Evolutionary conservation across 345 rosid species (phyloP).

Genomic region (Carallia brachiata): DNA sequence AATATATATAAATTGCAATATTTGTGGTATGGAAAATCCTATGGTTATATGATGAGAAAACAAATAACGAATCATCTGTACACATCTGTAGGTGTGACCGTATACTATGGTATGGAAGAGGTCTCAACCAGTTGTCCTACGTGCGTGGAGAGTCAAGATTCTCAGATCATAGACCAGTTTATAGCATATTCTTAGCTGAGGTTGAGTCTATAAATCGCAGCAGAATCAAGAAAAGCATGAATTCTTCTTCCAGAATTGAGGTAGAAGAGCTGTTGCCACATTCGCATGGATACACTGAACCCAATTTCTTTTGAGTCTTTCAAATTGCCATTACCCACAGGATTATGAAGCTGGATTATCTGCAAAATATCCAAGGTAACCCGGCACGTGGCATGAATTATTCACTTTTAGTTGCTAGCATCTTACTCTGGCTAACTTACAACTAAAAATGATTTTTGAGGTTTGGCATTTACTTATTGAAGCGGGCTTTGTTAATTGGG

Average conservation of each 20-base stretch:
- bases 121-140: constrained; percentile 75
- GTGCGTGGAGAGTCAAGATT: constrained; percentile 98
- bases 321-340: neutral
- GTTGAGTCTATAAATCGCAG: constrained; percentile 64
- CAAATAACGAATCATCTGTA: constrained; percentile 1
- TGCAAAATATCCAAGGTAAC: constrained; percentile 18
- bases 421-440: too few species aligned
- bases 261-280: constrained; percentile 82
- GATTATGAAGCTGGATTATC: constrained; percentile 3
- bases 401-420: too few species aligned
- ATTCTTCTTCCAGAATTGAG: constrained; percentile 75
- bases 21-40: neutral
- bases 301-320: constrained; percentile 41
- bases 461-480: too few species aligned
- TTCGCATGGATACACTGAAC: constrained; percentile 49
- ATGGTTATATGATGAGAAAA: neutral
- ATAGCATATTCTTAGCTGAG: constrained; percentile 76
- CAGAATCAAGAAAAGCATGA: constrained; percentile 64
- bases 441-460: too few species aligned
- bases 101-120: constrained; percentile 88
- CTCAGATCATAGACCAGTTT: constrained; percentile 98
- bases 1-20: neutral
- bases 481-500: neutral
- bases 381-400: too few species aligned
- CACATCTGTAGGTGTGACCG: constrained; percentile 85